Conservation (phyloP, 176 grass and related monocot genomes). For the Miscanthus lutarioriparius region DNA sequence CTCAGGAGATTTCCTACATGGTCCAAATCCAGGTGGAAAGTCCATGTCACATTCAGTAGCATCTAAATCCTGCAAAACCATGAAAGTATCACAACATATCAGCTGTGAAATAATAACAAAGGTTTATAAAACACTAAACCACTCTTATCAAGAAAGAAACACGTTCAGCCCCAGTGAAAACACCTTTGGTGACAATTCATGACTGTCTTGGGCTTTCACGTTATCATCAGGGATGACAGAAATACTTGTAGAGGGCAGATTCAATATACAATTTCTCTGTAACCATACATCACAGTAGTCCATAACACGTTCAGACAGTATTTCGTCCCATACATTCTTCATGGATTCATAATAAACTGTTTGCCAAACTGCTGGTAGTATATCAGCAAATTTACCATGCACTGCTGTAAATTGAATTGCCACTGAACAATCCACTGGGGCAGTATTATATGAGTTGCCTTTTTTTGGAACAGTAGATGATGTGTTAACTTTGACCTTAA, state of each 20-base stretch:
- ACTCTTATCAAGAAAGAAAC: constrained; percentile 7
- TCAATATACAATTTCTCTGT: constrained; percentile 46
- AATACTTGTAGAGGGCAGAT: constrained; percentile 29
- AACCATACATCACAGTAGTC: constrained; percentile 70
- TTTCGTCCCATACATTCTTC: constrained; percentile 67
- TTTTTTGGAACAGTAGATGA: constrained; percentile 23
- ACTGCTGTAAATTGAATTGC: constrained; percentile 17
- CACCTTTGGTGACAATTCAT: constrained; percentile 45
- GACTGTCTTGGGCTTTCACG: constrained; percentile 26
- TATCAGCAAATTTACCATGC: constrained; percentile 48
- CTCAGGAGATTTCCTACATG: constrained; percentile 32
- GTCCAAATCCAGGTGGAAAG: constrained; percentile 86
- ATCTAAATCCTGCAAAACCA: constrained; percentile 48
- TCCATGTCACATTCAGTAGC: constrained; percentile 49
- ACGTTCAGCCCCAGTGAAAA: neutral
- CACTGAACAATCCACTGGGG: constrained; percentile 11
- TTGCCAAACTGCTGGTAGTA: constrained; percentile 54
- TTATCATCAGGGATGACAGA: constrained; percentile 32
- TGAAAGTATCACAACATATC: constrained; percentile 14
- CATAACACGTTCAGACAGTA: constrained; percentile 66
- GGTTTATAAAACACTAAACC: constrained; percentile 6
- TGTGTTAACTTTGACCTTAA: constrained; percentile 38
- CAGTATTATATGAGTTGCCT: constrained; percentile 26
- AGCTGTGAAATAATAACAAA: constrained; percentile 28
- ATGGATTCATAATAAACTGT: constrained; percentile 75